Evolutionary conservation across 257 asterid genomes (phyloP).

Genomic region (Cynanchum wilfordii): DNA sequence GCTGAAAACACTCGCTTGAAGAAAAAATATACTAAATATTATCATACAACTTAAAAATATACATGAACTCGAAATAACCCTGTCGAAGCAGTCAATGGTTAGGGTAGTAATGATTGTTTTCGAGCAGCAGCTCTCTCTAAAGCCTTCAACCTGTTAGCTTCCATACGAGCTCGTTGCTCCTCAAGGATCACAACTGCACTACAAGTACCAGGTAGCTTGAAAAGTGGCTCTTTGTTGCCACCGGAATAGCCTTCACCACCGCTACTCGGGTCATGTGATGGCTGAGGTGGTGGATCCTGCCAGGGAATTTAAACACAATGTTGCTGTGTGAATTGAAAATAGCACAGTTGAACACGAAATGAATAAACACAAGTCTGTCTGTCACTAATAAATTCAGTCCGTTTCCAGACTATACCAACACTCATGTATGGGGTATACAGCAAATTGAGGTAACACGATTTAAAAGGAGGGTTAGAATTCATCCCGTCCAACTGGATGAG

Average conservation of each 20-base stretch:
- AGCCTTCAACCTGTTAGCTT: slow-evolving; percentile 67
- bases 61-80: background rate
- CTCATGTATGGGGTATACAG: background rate
- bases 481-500: background rate
- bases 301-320: background rate
- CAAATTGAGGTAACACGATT: background rate
- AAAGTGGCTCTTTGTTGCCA: slow-evolving; percentile 19
- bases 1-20: background rate
- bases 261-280: slow-evolving; percentile 18
- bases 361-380: background rate
- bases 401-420: background rate
- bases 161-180: slow-evolving; percentile 73
- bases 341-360: background rate
- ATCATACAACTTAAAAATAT: background rate
- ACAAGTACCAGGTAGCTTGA: slow-evolving; percentile 18
- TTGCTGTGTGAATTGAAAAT: background rate
- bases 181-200: slow-evolving; percentile 38
- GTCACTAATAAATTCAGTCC: background rate
- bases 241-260: slow-evolving; percentile 19
- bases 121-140: slow-evolving; percentile 77
- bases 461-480: background rate
- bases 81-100: background rate
- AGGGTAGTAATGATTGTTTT: background rate
- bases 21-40: background rate
- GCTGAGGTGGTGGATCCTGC: slow-evolving; percentile 40